Evolutionary conservation across 2,329 filamentous ascomycete genomes (phyloP).

Genomic region (Alternaria arborescens): DNA sequence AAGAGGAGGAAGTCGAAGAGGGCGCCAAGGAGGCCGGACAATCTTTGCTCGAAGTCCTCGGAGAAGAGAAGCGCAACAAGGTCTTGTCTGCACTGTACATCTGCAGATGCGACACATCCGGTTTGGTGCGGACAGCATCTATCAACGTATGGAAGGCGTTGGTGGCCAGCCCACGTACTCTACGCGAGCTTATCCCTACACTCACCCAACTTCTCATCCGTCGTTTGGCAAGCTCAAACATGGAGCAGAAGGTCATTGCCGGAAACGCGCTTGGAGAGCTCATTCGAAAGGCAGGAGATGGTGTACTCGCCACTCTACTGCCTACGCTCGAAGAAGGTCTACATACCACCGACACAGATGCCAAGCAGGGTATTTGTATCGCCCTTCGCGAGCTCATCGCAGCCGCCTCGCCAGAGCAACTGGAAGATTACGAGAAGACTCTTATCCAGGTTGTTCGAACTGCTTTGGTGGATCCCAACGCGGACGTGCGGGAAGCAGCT

Average conservation of each 20-base stretch:
- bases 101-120: constrained; percentile 95
- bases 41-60: constrained; percentile 92
- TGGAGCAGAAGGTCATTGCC: constrained; percentile 99
- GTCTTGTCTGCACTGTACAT: constrained; percentile 97
- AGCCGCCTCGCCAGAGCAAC: constrained; percentile 84
- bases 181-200: constrained; percentile 95
- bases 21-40: constrained; percentile 85
- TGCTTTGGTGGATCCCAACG: constrained; percentile 87
- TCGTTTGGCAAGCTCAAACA: constrained; percentile 91
- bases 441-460: constrained; percentile 93
- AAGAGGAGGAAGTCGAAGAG: constrained; percentile 81
- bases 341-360: constrained; percentile 88
- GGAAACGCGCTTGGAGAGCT: constrained; percentile 96
- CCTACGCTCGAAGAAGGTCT: constrained; percentile 93
- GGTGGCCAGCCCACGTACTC: constrained; percentile 87
- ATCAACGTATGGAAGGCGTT: constrained; percentile 96
- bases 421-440: constrained; percentile 94
- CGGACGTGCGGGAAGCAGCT: constrained; percentile 91
- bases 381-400: constrained; percentile 92
- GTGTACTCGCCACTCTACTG: constrained; percentile 84
- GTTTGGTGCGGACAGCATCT: constrained; percentile 86
- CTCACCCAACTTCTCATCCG: constrained; percentile 94
- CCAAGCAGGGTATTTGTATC: constrained; percentile 96
- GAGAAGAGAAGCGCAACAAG: constrained; percentile 95
- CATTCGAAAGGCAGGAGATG: constrained; percentile 95